Percentiles rank a stretch among this genome's conserved stretches.
These are phyloP conservation scores for Fulvia fulva DNA, from an alignment of 2,329 filamentous ascomycete genomes.

Conservation along the genomic window DNA sequence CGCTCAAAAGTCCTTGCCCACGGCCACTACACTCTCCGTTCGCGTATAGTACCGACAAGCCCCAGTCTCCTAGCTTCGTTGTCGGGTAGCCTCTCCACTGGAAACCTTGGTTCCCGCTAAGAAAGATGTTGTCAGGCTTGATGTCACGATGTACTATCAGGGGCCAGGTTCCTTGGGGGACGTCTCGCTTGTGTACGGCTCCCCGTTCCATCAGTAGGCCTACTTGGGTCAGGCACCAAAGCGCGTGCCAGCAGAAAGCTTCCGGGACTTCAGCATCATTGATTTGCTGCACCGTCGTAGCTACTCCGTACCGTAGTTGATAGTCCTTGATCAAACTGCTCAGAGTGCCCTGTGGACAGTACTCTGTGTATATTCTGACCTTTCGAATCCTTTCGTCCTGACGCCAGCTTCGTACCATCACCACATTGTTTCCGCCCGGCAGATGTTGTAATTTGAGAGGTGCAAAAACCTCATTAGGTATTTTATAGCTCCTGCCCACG, in stretches of 20 bases:
- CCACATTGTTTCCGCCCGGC: background rate
- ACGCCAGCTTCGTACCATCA: background rate
- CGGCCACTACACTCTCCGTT: background rate
- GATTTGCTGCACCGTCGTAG: background rate
- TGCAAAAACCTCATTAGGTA: background rate
- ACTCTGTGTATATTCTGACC: background rate
- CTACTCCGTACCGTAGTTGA: background rate
- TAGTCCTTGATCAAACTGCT: background rate
- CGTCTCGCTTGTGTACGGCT: background rate
- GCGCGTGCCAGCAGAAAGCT: constrained; percentile 14
- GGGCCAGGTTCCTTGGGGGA: constrained; percentile 2
- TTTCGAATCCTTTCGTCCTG: background rate
- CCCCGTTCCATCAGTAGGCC: constrained; percentile 17
- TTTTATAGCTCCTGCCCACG: background rate
- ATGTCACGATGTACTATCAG: constrained; percentile 18
- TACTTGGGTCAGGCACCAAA: constrained; percentile 12
- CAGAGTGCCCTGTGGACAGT: background rate
- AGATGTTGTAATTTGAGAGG: background rate
- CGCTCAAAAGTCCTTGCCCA: background rate
- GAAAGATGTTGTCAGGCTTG: constrained; percentile 9
- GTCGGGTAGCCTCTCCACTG: background rate
- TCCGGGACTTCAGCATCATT: background rate
- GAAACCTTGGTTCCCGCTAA: background rate
- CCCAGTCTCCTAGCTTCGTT: constrained; percentile 1
- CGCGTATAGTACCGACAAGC: background rate